Evolutionary conservation across 2,329 filamentous ascomycete species (phyloP), one percentile per base, ranked within the genome.

Genomic region (Paradendryphiella salina): DNA sequence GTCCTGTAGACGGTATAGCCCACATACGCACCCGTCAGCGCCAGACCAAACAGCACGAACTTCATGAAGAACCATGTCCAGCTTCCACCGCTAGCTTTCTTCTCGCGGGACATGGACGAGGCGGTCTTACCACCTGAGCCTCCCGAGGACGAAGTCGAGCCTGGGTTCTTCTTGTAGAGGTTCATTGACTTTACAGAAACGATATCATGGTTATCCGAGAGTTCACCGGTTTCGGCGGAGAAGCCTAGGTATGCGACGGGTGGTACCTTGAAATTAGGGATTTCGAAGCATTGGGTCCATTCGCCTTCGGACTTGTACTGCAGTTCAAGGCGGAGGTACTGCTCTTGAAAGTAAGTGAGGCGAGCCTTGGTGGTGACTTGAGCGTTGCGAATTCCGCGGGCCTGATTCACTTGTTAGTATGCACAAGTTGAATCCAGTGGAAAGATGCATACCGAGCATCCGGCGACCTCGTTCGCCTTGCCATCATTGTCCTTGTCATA

Each of bases 201-300:
- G 74, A 99, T 95, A 76, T 99, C 94, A 80, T 96, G 93, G 80
- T 96, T 96, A 77, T 99, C 94, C 75, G 86, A 90, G 60, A 99
- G 84, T 79, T 99, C 93, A 69, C 94, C 94, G 13, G 94, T 97
- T 79, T 97, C 93, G 49, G 90, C 88, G 64, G 84, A 81, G 76
- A 87, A 84, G 57, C 84, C 84, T 5, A 87, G 75, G 71, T 86
- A 87, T 21, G 82, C 77, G 46, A 85, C 82, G 8, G 80, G 78
- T n/a, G 94, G 94, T 60, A 99, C 87, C 65, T 89, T 86, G 65
- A 86, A 80, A 50, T 81, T 73, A 31, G 74, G 75, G 33, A 85
- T 72, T 67, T 89, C 86, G 77, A 99, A 99, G 82, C 94, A 99
- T 52, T 86, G 79, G 56, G 85, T 86, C 93, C 93, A 99, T 66